These are phyloP conservation scores for Monilinia polystroma DNA, from an alignment of 2,329 filamentous ascomycete species.

Conservation along the genomic window DNA sequence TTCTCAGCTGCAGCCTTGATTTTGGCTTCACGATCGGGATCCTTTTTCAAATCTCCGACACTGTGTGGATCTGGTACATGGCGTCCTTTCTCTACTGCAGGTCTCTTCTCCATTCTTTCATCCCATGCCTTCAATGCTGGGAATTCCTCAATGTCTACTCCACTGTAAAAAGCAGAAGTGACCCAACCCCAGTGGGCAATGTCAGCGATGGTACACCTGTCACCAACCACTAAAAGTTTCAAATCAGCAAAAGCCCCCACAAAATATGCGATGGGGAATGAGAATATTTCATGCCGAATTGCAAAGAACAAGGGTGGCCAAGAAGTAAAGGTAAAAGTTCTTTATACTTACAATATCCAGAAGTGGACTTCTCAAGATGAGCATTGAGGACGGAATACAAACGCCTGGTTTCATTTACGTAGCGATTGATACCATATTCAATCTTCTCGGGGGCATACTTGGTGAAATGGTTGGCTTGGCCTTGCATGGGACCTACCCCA, in stretches of 20 bases:
- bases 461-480: slow-evolving; percentile 79
- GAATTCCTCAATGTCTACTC: slow-evolving; percentile 71
- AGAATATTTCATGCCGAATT: background rate
- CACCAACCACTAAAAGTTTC: slow-evolving; percentile 53
- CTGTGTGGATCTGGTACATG: slow-evolving; percentile 68
- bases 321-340: background rate
- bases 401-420: slow-evolving; percentile 79
- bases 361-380: slow-evolving; percentile 59
- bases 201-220: slow-evolving; percentile 72
- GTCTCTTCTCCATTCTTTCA: slow-evolving; percentile 64
- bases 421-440: slow-evolving; percentile 77
- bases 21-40: slow-evolving; percentile 45
- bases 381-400: slow-evolving; percentile 76
- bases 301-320: background rate
- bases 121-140: slow-evolving; percentile 76
- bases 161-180: slow-evolving; percentile 44
- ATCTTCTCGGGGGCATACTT: slow-evolving; percentile 82
- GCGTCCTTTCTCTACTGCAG: slow-evolving; percentile 71
- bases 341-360: slow-evolving; percentile 46
- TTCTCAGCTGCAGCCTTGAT: slow-evolving; percentile 57
- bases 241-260: background rate
- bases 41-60: slow-evolving; percentile 50
- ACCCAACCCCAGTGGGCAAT: slow-evolving; percentile 53
- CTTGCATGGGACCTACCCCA: slow-evolving; percentile 80
- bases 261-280: background rate